Base-by-base conservation (phyloP, 2,329 filamentous ascomycete species). In the Monilinia fructigena region DNA sequence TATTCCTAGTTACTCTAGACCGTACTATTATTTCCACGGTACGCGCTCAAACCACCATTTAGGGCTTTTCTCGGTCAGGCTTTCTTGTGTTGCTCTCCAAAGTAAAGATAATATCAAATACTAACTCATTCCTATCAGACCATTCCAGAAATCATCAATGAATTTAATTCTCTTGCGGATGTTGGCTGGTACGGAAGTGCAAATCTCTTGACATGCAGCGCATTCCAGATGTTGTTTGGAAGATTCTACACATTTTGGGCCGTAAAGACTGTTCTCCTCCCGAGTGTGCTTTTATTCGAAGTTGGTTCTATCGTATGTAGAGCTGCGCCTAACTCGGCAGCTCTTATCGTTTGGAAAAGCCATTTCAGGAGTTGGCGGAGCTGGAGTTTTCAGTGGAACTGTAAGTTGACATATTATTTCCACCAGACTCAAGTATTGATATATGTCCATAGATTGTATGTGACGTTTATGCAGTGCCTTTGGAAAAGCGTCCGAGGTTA, bases 141-240 rank as follows among this genome's bases (percentile, higher is more conserved):
- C 80, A 67, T 76, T 80, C n/a, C 78, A 28, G 14, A 53, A 12
- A 42, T 53, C 3, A 48, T 4, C 4, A 31, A 20, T 6, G 14
- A 38, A 7, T 40, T 8, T 12, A 62, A n/a, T 38, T 53, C n/a
- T 62, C 12, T 53, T 4, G 14, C 31, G 23, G 59, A 53, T 18
- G 20, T 38, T 38, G 31, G 28, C 59, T 81, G 79, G 79, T 79
- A 80, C 55, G 77, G 76, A 2, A 75, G 73, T 63, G 75, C 75
- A 50, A 76, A 77, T 16, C 26, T 38, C 12, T 53, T 40, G 5
- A 38, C 14, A 28, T 45, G 38, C 3, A 28, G 6, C 35, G 40
- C 38, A 23, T 56, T 31, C 7, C 10, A 42, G 26, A 38, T 56
- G 23, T 18, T 45, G 28, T 23, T 31, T 20, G 50, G 61, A 54